Evolutionary conservation across 768 basidiomycete genomes (phyloP).

Genomic region (Hericium erinaceus): DNA sequence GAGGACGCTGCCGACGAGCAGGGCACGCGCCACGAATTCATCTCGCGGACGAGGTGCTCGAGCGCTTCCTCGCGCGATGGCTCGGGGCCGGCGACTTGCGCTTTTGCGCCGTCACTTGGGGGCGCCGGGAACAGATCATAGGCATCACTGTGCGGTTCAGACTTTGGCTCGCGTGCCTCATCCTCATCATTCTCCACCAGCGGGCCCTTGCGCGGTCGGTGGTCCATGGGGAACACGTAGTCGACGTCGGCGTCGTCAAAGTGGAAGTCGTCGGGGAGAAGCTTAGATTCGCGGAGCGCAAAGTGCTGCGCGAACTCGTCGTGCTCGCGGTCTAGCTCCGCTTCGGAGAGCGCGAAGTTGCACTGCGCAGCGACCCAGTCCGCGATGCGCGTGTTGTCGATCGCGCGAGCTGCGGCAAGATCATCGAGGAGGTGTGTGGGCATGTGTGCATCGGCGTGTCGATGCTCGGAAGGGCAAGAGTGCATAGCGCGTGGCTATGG

Average conservation of each 20-base stretch:
- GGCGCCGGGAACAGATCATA: conserved; percentile 21
- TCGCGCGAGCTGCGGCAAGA: background rate
- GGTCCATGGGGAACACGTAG: background rate
- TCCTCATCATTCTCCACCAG: background rate
- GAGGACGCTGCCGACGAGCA: background rate
- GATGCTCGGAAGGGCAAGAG: background rate
- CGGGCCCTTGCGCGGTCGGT: background rate
- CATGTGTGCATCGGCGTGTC: background rate
- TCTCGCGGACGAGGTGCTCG: conserved; percentile 28
- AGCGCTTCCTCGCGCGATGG: conserved; percentile 26
- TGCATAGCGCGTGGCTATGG: background rate
- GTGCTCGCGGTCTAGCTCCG: conserved; percentile 1
- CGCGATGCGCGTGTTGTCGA: conserved; percentile 12
- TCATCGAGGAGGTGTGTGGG: background rate
- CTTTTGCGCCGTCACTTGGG: background rate
- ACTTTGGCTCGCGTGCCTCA: background rate
- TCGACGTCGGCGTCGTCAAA: background rate
- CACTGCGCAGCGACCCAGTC: conserved; percentile 17
- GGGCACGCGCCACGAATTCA: conserved; percentile 17
- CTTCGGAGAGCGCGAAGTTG: conserved; percentile 12
- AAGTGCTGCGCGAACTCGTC: conserved; percentile 3
- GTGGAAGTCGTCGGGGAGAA: conserved; percentile 12
- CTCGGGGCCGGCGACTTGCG: conserved; percentile 16
- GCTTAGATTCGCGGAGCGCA: conserved; percentile 14
- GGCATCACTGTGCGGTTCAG: no score